Evolutionary conservation across 768 basidiomycete genomes (phyloP).

Genomic region (Melanogaster broomeanus): DNA sequence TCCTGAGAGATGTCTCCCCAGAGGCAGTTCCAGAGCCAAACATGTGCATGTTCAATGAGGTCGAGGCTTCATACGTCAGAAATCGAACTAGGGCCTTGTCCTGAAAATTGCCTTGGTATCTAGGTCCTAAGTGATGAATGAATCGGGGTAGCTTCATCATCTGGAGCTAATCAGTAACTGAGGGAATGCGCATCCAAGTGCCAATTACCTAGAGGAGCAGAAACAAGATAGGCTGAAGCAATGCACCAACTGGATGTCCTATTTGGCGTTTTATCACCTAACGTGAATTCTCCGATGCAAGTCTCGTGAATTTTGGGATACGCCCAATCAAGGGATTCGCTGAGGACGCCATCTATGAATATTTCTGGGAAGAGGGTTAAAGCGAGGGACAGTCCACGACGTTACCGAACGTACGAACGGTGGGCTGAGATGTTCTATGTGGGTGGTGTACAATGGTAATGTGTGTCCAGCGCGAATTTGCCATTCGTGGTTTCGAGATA

Average conservation of each 20-base stretch:
- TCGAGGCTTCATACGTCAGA: constrained; percentile 82
- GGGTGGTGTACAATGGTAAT: constrained; percentile 67
- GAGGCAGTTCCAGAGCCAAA: constrained; percentile 47
- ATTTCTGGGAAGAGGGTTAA: constrained; percentile 47
- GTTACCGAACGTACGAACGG: constrained; percentile 52
- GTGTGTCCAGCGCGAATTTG: constrained; percentile 71
- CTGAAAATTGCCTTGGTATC: constrained; percentile 76
- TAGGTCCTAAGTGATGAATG: constrained; percentile 80
- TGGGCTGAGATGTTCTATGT: constrained; percentile 52
- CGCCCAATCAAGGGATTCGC: constrained; percentile 59
- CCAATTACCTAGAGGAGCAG: constrained; percentile 53
- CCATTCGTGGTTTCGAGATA: constrained; percentile 48
- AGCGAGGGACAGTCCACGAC: neutral
- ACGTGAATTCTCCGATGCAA: constrained; percentile 41
- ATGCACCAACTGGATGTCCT: constrained; percentile 58
- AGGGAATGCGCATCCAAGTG: neutral
- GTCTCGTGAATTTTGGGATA: constrained; percentile 58
- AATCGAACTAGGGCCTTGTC: constrained; percentile 69
- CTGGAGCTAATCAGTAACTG: constrained; percentile 36
- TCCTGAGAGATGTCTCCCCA: constrained; percentile 39
- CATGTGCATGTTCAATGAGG: constrained; percentile 80
- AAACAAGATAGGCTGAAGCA: constrained; percentile 64
- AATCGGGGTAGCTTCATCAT: constrained; percentile 72
- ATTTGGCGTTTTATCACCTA: constrained; percentile 54
- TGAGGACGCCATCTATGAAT: constrained; percentile 72